Percentiles rank a stretch among this genome's conserved stretches.
Evolutionary conservation across 345 rosid genomes (phyloP).

Genomic region (Xanthoceras sorbifolium): DNA sequence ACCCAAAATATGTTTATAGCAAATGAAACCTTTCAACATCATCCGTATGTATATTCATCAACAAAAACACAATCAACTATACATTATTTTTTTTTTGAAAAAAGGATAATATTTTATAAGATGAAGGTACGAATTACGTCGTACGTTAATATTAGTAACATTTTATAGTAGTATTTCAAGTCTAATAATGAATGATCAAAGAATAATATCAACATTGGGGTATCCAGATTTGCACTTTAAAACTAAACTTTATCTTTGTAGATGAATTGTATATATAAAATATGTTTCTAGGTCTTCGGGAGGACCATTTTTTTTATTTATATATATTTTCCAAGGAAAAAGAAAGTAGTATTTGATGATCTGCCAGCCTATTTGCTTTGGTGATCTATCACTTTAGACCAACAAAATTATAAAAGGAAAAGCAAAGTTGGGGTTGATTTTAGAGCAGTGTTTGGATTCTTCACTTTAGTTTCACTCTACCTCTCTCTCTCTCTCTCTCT

Average conservation of each 20-base stretch:
- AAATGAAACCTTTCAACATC: not conserved
- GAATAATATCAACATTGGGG: slow-evolving; percentile 19
- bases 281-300: not conserved
- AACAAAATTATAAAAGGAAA: not conserved
- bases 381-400: slow-evolving; percentile 9
- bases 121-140: no score
- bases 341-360: not conserved
- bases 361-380: not conserved
- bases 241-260: not conserved
- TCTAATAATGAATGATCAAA: not conserved
- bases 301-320: not conserved
- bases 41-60: no score
- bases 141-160: not conserved
- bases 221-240: slow-evolving; percentile 6
- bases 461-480: slow-evolving; percentile 10
- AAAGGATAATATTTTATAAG: no score
- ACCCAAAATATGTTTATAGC: not conserved
- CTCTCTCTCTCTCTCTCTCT: not conserved
- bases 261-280: not conserved
- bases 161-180: not conserved
- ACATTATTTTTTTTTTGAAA: no score
- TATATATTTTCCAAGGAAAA: not conserved
- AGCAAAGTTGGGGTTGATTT: slow-evolving; percentile 11
- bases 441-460: slow-evolving; percentile 20
- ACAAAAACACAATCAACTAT: no score